Conservation (phyloP, 163 green algal genomes). For the Coccomyxa subellipsoidea region DNA sequence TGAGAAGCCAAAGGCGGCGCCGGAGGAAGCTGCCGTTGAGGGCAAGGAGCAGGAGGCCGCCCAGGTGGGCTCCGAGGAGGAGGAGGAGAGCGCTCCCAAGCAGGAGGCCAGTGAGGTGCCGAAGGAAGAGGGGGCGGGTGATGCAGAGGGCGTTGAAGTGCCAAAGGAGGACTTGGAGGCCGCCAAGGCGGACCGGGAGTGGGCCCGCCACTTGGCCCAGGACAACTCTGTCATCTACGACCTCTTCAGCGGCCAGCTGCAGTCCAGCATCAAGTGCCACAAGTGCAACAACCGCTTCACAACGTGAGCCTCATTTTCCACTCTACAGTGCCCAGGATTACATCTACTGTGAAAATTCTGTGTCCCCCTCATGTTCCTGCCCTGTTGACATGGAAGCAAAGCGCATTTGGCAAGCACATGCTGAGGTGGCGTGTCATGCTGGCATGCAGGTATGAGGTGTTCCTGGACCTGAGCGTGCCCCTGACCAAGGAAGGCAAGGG, state of each 20-base stretch:
- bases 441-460: slow-evolving; percentile 59
- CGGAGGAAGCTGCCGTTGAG: not conserved
- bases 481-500: slow-evolving; percentile 35
- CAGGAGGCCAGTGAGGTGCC: not conserved
- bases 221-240: slow-evolving; percentile 44
- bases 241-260: slow-evolving; percentile 56
- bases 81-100: not conserved
- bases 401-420: too few species aligned
- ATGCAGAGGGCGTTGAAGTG: not conserved
- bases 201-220: slow-evolving; percentile 31
- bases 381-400: too few species aligned
- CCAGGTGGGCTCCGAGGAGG: not conserved
- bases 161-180: slow-evolving; percentile 24
- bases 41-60: not conserved
- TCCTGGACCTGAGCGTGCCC: slow-evolving; percentile 51
- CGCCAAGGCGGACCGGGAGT: slow-evolving; percentile 48
- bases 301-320: slow-evolving; percentile 12
- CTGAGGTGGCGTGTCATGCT: too few species aligned
- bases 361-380: not conserved
- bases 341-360: not conserved
- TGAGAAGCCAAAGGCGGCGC: not conserved
- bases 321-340: not conserved
- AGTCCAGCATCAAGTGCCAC: slow-evolving; percentile 23
- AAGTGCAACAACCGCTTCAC: not conserved
- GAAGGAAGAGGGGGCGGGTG: not conserved